Conservation (phyloP, 352 stramenopile genomes). For the Chrysophaeum taylorii region DNA sequence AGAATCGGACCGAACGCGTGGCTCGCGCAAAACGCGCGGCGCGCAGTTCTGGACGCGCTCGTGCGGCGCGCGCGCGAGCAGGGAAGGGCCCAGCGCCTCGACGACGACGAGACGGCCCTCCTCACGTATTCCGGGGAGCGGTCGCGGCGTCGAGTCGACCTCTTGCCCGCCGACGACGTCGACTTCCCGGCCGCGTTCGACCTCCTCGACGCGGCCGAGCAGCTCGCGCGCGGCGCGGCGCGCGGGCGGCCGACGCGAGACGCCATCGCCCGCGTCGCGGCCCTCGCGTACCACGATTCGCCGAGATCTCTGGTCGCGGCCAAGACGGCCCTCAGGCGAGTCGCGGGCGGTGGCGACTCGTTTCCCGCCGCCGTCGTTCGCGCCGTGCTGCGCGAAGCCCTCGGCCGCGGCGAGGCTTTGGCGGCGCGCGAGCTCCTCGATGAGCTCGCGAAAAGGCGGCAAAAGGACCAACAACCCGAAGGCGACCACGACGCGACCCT, state of each 20-base stretch:
- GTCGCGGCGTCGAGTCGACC: not conserved
- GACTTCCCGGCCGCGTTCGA: not conserved
- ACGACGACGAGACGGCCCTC: not conserved
- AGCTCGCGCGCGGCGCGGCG: not conserved
- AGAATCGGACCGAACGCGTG: not conserved
- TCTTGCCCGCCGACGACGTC: not conserved
- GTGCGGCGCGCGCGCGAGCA: not conserved
- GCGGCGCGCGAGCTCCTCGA: not conserved
- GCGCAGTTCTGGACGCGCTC: not conserved
- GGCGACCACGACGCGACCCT: not conserved
- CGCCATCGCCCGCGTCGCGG: not conserved
- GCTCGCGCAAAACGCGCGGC: not conserved
- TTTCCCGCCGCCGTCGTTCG: not conserved
- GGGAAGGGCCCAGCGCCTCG: not conserved
- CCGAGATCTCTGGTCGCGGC: not conserved
- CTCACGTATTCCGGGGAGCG: not conserved
- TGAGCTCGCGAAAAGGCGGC: conserved; percentile 4
- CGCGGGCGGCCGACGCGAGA: not conserved
- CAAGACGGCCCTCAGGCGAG: not conserved
- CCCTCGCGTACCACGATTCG: not conserved
- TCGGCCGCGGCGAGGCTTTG: not conserved
- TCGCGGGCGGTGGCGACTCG: not conserved
- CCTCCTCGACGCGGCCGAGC: not conserved
- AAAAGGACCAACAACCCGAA: too few species aligned
- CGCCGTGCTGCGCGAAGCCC: conserved; percentile 1